phyloP scores from a whole-genome alignment of 305 asterid genomes.

The Fraxinus sp. region DNA sequence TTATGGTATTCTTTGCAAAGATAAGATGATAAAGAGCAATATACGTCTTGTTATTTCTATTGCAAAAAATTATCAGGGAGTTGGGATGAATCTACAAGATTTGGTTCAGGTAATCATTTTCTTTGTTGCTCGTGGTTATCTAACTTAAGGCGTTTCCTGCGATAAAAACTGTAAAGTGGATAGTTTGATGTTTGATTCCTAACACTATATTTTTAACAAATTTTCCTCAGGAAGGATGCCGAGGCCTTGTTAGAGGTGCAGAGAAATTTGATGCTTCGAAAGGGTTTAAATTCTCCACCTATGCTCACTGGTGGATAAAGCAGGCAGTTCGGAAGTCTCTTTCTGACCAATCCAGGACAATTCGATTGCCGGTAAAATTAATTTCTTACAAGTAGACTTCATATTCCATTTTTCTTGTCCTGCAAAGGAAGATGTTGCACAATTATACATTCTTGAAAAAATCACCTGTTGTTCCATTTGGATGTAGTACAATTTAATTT shows the following conservation, averaged over 20 bases:
- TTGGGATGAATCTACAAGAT: slow-evolving; percentile 93
- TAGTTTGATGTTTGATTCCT: slow-evolving; percentile 1
- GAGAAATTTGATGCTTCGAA: slow-evolving; percentile 93
- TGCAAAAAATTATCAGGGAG: slow-evolving; percentile 88
- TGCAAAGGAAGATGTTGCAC: neutral
- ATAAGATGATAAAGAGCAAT: slow-evolving; percentile 91
- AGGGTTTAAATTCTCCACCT: slow-evolving; percentile 95
- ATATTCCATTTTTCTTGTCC: neutral
- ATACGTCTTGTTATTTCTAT: slow-evolving; percentile 86
- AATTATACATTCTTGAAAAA: neutral
- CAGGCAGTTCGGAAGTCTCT: slow-evolving; percentile 92
- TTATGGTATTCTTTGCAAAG: slow-evolving; percentile 74
- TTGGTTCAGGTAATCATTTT: slow-evolving; percentile 77
- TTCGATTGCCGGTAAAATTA: slow-evolving; percentile 69
- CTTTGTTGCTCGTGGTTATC: neutral
- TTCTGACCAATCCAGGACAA: slow-evolving; percentile 86
- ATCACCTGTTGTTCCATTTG: neutral
- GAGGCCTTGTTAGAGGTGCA: slow-evolving; percentile 90
- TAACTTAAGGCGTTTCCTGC: neutral
- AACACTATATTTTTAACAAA: slow-evolving; percentile 21
- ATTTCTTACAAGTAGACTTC: neutral
- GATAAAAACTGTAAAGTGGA: slow-evolving; percentile 1
- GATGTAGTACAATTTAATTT: slow-evolving; percentile 15
- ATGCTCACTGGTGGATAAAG: slow-evolving; percentile 99
- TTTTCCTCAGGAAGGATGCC: slow-evolving; percentile 85